These are phyloP conservation scores for Rhytidhysteron rufulum DNA, from an alignment of 2,329 filamentous ascomycete genomes.

Conservation along the genomic window DNA sequence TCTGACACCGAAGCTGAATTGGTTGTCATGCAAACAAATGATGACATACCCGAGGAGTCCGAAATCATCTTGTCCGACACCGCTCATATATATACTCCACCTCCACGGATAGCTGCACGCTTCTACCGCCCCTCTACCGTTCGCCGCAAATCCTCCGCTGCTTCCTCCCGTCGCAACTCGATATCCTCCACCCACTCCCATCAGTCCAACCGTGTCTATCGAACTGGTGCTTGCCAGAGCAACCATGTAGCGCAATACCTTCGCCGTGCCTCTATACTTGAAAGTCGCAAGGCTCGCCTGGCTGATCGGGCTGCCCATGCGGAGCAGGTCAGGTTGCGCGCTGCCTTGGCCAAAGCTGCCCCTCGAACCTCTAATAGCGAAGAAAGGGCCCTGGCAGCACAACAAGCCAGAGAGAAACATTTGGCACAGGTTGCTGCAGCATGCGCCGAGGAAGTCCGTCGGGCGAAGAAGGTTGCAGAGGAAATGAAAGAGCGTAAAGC, in stretches of 20 bases:
- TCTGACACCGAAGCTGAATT: conserved; percentile 31
- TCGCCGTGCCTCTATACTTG: conserved; percentile 74
- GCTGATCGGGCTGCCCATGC: conserved; percentile 78
- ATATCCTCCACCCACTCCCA: conserved; percentile 72
- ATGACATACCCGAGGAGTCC: conserved; percentile 40
- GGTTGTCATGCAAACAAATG: conserved; percentile 26
- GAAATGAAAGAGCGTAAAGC: conserved; percentile 77
- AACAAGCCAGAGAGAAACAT: conserved; percentile 74
- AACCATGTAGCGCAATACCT: conserved; percentile 75
- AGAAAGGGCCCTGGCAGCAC: conserved; percentile 71
- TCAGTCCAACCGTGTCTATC: conserved; percentile 58
- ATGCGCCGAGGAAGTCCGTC: conserved; percentile 78
- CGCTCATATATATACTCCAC: conserved; percentile 56
- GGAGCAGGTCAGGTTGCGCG: conserved; percentile 75
- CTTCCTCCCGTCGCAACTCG: conserved; percentile 75
- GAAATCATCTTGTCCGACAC: conserved; percentile 39
- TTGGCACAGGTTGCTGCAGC: conserved; percentile 75
- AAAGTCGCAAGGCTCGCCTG: conserved; percentile 73
- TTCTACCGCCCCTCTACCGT: conserved; percentile 65
- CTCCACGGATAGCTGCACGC: conserved; percentile 72
- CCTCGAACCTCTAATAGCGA: conserved; percentile 66
- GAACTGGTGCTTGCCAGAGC: conserved; percentile 59
- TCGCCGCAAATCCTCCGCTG: conserved; percentile 70
- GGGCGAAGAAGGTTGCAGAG: conserved; percentile 78
- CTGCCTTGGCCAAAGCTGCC: conserved; percentile 68